phyloP scores from a whole-genome alignment of 2,329 filamentous ascomycete genomes.

The Thelonectria blattea region DNA sequence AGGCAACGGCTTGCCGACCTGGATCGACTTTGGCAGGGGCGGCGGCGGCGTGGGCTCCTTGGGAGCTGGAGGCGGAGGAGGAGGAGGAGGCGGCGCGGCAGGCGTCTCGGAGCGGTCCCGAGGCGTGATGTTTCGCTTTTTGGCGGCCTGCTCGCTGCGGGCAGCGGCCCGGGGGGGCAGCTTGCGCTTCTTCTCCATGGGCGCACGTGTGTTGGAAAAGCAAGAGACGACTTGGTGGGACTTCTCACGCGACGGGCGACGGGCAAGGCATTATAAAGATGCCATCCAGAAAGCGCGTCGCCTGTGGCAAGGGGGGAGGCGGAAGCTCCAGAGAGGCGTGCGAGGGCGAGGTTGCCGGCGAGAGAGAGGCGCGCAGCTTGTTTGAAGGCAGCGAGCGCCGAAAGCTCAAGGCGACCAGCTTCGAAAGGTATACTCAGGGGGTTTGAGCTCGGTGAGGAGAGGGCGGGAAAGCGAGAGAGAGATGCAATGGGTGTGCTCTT shows the following conservation, averaged over 20 bases:
- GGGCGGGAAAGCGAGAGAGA: not conserved
- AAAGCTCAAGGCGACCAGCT: constrained; percentile 1
- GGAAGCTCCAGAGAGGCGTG: not conserved
- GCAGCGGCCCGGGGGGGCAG: constrained; percentile 67
- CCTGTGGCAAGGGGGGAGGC: not conserved
- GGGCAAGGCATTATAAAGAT: constrained; percentile 41
- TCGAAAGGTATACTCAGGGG: not conserved
- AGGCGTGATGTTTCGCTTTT: constrained; percentile 64
- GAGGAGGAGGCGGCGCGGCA: constrained; percentile 45
- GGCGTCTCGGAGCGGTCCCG: constrained; percentile 60
- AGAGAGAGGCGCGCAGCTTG: constrained; percentile 5
- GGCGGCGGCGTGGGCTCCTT: constrained; percentile 42
- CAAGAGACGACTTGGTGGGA: constrained; percentile 19
- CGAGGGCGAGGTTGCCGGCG: constrained; percentile 1
- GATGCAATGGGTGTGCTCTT: not conserved
- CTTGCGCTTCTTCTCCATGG: constrained; percentile 72
- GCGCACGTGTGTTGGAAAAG: constrained; percentile 14
- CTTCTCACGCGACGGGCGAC: constrained; percentile 31
- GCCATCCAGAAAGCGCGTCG: constrained; percentile 40
- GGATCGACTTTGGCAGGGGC: constrained; percentile 66
- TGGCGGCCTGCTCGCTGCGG: constrained; percentile 63
- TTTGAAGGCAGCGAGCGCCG: not conserved
- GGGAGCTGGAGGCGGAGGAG: constrained; percentile 40
- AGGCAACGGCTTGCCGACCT: constrained; percentile 71
- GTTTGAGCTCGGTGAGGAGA: not conserved